phyloP scores from a whole-genome alignment of 108 stramenopile species.

The Cyclotella choctawhatcheeana region DNA sequence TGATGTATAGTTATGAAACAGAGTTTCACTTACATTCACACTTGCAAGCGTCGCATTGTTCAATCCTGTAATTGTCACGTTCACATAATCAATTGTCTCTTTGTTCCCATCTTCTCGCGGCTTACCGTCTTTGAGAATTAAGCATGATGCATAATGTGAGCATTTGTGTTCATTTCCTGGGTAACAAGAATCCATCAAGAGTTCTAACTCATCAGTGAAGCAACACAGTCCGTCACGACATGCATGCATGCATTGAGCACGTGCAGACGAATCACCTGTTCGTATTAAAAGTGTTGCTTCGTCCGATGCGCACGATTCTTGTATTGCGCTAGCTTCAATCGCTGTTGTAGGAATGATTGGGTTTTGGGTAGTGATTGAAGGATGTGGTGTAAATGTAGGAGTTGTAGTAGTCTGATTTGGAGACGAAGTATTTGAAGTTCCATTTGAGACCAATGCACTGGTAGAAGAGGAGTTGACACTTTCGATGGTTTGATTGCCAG shows the following conservation, averaged over 20 bases:
- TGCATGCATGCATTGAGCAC: slow-evolving; percentile 11
- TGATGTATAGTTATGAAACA: too few relatives aligned
- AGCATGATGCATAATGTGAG: slow-evolving; percentile 10
- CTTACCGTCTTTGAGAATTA: too few relatives aligned
- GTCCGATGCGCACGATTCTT: background rate
- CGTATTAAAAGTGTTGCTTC: slow-evolving; percentile 4
- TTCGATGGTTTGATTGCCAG: background rate
- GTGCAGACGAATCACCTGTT: slow-evolving; percentile 11
- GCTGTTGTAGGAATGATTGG: background rate
- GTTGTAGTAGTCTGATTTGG: background rate
- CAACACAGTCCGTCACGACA: slow-evolving; percentile 30
- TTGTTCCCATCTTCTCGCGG: too few relatives aligned
- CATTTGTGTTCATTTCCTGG: slow-evolving; percentile 11
- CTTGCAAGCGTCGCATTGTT: too few relatives aligned
- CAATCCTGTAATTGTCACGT: too few relatives aligned
- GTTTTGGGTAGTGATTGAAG: background rate
- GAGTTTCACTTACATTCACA: too few relatives aligned
- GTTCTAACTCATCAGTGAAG: slow-evolving; percentile 28
- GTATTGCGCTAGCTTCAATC: background rate
- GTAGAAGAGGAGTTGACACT: background rate
- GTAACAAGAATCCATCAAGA: slow-evolving; percentile 1
- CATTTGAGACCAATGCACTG: background rate
- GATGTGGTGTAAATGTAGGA: background rate
- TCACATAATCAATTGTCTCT: too few relatives aligned
- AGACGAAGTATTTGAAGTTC: background rate